Base-by-base conservation (phyloP, 2,329 filamentous ascomycete genomes). In the Fusarium cyanostomum region DNA sequence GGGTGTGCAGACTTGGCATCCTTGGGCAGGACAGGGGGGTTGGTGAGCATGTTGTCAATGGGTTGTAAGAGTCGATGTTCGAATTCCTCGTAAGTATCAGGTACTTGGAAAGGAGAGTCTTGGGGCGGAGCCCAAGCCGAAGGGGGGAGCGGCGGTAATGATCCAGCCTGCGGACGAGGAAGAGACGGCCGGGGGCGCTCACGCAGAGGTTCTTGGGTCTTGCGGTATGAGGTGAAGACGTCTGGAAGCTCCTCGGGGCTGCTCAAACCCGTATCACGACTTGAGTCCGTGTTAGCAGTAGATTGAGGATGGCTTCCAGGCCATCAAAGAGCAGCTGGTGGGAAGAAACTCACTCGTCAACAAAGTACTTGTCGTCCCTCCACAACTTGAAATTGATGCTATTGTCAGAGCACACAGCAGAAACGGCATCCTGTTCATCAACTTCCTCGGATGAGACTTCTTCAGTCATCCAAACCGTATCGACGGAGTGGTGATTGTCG, bases 321-420 rank as follows among this genome's bases (percentile, higher is more conserved):
- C 3, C 3, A 12, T 9, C 4, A 8, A 15, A 30, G n/a, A 11
- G 12, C 11, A n/a, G 16, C 11, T 13, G 15, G 15, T 13, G 2
- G 13, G 5, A 8, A 12, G 13, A 10, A 21, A 84, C 89, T 76
- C 79, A 94, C 91, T 94, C 90, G 69, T 94, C 89, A 46, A 94
- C 81, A 58, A 88, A 88, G 67, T 91, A 94, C 72, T 94, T 94
- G 74, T 93, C 91, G 67, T 94, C 91, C 1, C 76, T 74, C 86
- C 88, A 93, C 1, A 87, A 56, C 71, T 85, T 84, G 72, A 92
- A 91, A 2, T 86, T 81, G 5, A 87, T 79, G 1, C 79, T 80
- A 4, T 81, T 75, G 11, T 81, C 73, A 18, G 82, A 75, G 52
- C 89, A 88, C 1, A 86, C 71, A 0, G 77, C 72, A 26, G 81